A percentile compares a stretch with the other conserved stretches of the same genome.
phyloP scores from a whole-genome alignment of 1,284 basidiomycete genomes.

The Puccinia hordei region DNA sequence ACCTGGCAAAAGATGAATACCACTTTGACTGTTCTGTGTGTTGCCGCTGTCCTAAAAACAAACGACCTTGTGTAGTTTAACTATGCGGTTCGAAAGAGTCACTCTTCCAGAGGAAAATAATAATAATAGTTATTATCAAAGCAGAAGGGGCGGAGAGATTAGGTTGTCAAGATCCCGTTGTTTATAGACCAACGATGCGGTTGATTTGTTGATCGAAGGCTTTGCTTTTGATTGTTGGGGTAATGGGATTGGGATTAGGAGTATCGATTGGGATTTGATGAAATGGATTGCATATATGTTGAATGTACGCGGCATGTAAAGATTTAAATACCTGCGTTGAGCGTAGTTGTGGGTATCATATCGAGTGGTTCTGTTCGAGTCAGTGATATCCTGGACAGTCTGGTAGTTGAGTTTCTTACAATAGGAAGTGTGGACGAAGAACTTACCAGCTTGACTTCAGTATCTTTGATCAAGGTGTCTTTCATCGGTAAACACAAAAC shows the following conservation, averaged over 20 bases:
- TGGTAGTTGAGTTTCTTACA: too few species aligned
- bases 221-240: constrained; percentile 38
- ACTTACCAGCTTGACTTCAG: constrained; percentile 40
- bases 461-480: constrained; percentile 43
- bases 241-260: constrained; percentile 8
- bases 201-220: constrained; percentile 38
- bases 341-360: not conserved
- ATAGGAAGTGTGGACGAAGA: not conserved
- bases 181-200: constrained; percentile 25
- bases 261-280: constrained; percentile 20
- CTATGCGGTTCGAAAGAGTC: not conserved
- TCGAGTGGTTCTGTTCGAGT: not conserved
- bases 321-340: constrained; percentile 34
- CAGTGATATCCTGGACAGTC: not conserved
- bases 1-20: too few species aligned
- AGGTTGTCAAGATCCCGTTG: not conserved
- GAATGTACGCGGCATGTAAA: constrained; percentile 44
- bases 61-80: too few species aligned
- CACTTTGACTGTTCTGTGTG: too few species aligned
- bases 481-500: constrained; percentile 36
- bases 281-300: constrained; percentile 47
- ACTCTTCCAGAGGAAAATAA: not conserved
- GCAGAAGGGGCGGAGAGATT: not conserved
- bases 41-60: too few species aligned
- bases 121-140: not conserved